Percentiles rank a stretch among this genome's conserved stretches.
These are phyloP conservation scores for Geosmithia putterillii DNA, from an alignment of 2,329 filamentous ascomycete species.

Conservation along the genomic window DNA sequence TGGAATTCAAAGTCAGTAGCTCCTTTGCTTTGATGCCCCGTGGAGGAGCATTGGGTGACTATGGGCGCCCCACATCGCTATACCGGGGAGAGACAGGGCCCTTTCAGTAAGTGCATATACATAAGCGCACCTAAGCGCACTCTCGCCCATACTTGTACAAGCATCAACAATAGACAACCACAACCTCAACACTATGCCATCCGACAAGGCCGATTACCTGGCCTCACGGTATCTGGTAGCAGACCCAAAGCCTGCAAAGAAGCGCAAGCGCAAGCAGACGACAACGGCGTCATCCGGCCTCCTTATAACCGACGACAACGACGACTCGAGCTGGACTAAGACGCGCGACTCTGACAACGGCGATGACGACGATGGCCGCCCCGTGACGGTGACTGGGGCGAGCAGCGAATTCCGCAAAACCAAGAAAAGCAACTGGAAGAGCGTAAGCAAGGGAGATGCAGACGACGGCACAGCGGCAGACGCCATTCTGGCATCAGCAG, in stretches of 20 bases:
- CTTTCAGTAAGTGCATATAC: not conserved
- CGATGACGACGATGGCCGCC: conserved; percentile 42
- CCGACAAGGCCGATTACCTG: conserved; percentile 69
- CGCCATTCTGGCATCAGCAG: conserved; percentile 62
- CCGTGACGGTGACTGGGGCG: conserved; percentile 34
- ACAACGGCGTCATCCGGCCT: conserved; percentile 32
- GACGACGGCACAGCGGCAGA: conserved; percentile 52
- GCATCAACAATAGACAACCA: no score
- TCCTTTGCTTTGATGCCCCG: not conserved
- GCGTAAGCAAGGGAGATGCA: conserved; percentile 36
- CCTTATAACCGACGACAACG: conserved; percentile 49
- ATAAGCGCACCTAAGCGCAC: not conserved
- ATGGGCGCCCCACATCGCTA: not conserved
- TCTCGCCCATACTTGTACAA: conserved; percentile 1
- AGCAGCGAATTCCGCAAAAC: conserved; percentile 56
- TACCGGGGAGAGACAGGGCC: not conserved
- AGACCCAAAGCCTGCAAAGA: conserved; percentile 45
- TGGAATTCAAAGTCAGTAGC: not conserved
- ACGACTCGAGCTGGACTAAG: conserved; percentile 39
- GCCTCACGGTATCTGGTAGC: conserved; percentile 76
- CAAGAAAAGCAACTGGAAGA: conserved; percentile 75
- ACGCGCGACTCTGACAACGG: conserved; percentile 20
- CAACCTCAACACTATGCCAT: conserved; percentile 27
- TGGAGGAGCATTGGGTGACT: not conserved
- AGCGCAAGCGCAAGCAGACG: conserved; percentile 48